Evolutionary conservation across 1,139 yeast species (phyloP).

Genomic region (Sugiyamaella japonica): DNA sequence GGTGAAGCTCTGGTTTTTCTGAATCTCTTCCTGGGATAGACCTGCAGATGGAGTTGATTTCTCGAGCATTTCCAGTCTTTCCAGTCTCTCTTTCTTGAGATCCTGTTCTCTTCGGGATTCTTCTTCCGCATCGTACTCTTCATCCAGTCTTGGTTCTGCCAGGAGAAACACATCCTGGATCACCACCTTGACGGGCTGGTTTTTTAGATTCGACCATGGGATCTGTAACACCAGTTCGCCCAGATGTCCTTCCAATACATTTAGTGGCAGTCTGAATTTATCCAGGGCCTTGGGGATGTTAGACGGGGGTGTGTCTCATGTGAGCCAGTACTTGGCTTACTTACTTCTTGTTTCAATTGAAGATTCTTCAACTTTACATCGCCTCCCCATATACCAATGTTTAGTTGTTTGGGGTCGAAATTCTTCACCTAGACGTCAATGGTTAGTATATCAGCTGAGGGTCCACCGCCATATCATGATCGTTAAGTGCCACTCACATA

Average conservation of each 20-base stretch:
- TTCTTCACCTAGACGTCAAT: slow-evolving; percentile 67
- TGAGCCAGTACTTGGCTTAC: slow-evolving; percentile 18
- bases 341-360: slow-evolving; percentile 65
- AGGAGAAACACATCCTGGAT: slow-evolving; percentile 85
- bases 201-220: slow-evolving; percentile 94
- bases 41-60: slow-evolving; percentile 33
- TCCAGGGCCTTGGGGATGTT: slow-evolving; percentile 61
- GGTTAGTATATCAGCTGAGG: slow-evolving; percentile 7
- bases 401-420: slow-evolving; percentile 90
- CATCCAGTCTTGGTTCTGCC: slow-evolving; percentile 67
- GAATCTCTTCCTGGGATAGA: slow-evolving; percentile 46
- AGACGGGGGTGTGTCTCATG: background rate
- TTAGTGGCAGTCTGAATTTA: slow-evolving; percentile 77
- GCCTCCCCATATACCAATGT: slow-evolving; percentile 97
- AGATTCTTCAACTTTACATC: slow-evolving; percentile 84
- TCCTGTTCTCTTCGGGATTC: slow-evolving; percentile 63
- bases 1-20: slow-evolving; percentile 74
- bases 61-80: slow-evolving; percentile 61
- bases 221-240: slow-evolving; percentile 89
- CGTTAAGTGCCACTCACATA: background rate
- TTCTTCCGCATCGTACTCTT: slow-evolving; percentile 60
- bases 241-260: slow-evolving; percentile 87
- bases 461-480: background rate
- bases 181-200: slow-evolving; percentile 87
- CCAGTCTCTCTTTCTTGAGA: slow-evolving; percentile 65